These are phyloP conservation scores for Deakozyma indianensis DNA, from an alignment of 805 yeast species.

Conservation along the genomic window DNA sequence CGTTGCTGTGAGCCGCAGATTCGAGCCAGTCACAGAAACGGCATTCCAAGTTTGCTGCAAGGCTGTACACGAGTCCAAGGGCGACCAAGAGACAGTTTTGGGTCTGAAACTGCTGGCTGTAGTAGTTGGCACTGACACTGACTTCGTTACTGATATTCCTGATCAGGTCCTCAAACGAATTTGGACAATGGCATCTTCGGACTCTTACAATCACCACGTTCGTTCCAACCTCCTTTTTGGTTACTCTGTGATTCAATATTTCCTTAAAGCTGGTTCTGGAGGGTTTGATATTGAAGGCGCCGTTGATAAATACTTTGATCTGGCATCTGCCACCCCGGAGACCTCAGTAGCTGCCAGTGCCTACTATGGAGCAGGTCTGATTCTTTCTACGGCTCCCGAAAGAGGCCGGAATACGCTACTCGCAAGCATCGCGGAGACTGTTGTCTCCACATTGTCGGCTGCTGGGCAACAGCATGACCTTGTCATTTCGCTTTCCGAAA, in stretches of 20 bases:
- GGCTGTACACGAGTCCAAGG: not conserved
- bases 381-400: not conserved
- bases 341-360: constrained; percentile 1
- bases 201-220: not conserved
- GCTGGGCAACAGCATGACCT: constrained; percentile 7
- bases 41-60: constrained; percentile 1
- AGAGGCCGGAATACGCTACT: constrained; percentile 13
- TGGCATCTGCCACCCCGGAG: constrained; percentile 14
- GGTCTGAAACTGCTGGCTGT: not conserved
- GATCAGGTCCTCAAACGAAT: not conserved
- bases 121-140: not conserved
- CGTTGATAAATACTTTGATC: constrained; percentile 13
- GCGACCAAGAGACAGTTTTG: not conserved
- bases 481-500: constrained; percentile 28
- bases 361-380: not conserved
- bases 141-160: not conserved
- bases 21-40: not conserved
- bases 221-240: constrained; percentile 4
- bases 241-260: constrained; percentile 17
- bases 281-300: constrained; percentile 18
- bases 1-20: not conserved
- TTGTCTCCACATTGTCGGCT: constrained; percentile 16
- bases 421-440: constrained; percentile 16
- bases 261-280: constrained; percentile 20
- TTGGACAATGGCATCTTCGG: not conserved